These are phyloP conservation scores for Ogataea pilisensis DNA, from an alignment of 805 yeast species.

Conservation along the genomic window DNA sequence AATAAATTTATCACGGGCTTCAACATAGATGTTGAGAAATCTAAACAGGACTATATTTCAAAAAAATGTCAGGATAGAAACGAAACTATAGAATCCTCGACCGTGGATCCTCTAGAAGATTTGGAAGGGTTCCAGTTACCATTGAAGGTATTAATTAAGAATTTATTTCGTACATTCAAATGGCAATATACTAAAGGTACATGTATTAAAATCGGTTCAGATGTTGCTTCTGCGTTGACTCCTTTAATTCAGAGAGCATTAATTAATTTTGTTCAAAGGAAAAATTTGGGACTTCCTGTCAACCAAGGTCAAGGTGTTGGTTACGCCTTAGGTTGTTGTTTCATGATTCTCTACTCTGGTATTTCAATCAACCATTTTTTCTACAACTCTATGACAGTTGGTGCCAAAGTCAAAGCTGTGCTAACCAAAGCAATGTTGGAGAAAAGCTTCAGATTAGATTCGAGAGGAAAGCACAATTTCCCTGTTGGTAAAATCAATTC, in stretches of 20 bases:
- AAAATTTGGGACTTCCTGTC: conserved; percentile 37
- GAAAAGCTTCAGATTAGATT: conserved; percentile 60
- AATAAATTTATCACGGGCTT: conserved; percentile 33
- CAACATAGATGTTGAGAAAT: conserved; percentile 28
- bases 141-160: conserved; percentile 24
- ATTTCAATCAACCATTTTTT: conserved; percentile 58
- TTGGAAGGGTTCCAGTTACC: conserved; percentile 25
- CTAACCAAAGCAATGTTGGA: conserved; percentile 63
- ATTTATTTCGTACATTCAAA: conserved; percentile 47
- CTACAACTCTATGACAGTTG: conserved; percentile 53
- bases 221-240: conserved; percentile 45
- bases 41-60: conserved; percentile 24
- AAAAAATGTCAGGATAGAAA: conserved; percentile 27
- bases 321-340: conserved; percentile 66
- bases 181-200: conserved; percentile 40
- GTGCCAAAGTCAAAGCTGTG: conserved; percentile 67
- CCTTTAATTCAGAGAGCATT: conserved; percentile 66
- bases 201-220: conserved; percentile 39
- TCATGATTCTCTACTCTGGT: conserved; percentile 48
- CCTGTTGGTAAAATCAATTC: conserved; percentile 74
- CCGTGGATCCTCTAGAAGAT: conserved; percentile 16
- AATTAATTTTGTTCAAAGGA: conserved; percentile 55
- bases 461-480: conserved; percentile 55
- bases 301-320: conserved; percentile 66
- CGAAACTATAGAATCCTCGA: conserved; percentile 17